Base-by-base conservation (phyloP, 129 eudicot species). In the Helichrysum umbraculigerum region DNA sequence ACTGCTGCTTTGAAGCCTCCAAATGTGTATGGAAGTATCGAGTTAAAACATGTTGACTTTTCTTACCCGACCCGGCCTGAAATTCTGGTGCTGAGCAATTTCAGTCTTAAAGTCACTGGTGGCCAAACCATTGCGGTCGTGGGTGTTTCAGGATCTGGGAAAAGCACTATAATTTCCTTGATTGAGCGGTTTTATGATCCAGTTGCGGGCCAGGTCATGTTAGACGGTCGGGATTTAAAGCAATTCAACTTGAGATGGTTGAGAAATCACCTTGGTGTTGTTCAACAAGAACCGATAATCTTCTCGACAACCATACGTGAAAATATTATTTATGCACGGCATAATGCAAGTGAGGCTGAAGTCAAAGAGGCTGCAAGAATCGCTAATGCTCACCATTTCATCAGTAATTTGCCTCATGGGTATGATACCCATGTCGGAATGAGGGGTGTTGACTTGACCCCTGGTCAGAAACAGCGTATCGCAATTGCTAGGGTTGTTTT, bases 401-500 rank as follows among this genome's bases (percentile, higher is more conserved):
- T 94, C 30, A 94, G 98, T 76, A 94, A 91, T 77, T 86, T 94
- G 85, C 98, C 98, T 68, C 97, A 94, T 30, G 98, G 98, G 67
- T 94, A 94, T 74, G 98, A 94, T 79, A 94, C 98, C 2, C 97
- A 94, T 75, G 97, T 94, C 0, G 98, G 98, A n/a, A 94, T 94
- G 98, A 89, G 98, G 71, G 98, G 93, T 0, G 96, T 91, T 16
- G 98, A 88, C 86, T 83, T 94, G 54, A 94, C 98, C 70, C 97
- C 96, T 0, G 98, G 98, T 41, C 98, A 94, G 81, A 94, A 94
- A 73, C 98, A 94, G 58, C 86, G 98, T 72, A 91, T 94, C 33
- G 98, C 98, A n/a, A 94, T 94, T n/a, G 98, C 98, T 32, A 76
- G 98, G 29, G 98, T 94, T 8, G 88, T 94, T 56, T 62, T 94